Evolutionary conservation across 257 asterid genomes (phyloP).

Genomic region (Jacaranda copaia): DNA sequence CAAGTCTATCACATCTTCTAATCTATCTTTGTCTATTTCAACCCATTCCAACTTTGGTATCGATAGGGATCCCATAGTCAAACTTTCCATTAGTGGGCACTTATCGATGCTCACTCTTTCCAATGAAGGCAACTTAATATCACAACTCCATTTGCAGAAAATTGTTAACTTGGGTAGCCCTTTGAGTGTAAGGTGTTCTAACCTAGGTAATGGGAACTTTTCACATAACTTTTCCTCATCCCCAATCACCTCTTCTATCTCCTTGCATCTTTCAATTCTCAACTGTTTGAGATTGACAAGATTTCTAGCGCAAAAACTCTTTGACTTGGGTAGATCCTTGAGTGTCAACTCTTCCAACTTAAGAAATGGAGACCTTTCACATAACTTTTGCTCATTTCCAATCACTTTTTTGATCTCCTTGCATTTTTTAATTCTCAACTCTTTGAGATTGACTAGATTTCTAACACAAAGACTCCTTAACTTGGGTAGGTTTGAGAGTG

Average conservation of each 20-base stretch:
- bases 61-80: background rate
- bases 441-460: no score
- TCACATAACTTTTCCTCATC: background rate
- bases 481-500: no score
- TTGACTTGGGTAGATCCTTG: no score
- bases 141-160: slow-evolving; percentile 16
- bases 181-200: background rate
- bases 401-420: no score
- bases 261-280: background rate
- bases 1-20: no score
- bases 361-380: no score
- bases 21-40: no score
- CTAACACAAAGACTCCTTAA: no score
- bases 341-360: no score
- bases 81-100: background rate
- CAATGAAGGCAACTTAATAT: background rate
- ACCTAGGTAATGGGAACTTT: slow-evolving; percentile 5
- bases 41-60: background rate
- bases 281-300: slow-evolving; percentile 25
- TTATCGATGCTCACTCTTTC: background rate
- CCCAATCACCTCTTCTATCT: slow-evolving; percentile 22
- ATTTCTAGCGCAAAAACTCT: background rate
- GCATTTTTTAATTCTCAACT: no score
- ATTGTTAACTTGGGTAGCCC: background rate
- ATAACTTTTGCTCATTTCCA: no score